A percentile compares a stretch with the other conserved stretches of the same genome.
phyloP scores from a whole-genome alignment of 2,329 filamentous ascomycete genomes.

The Fusarium avenaceum region DNA sequence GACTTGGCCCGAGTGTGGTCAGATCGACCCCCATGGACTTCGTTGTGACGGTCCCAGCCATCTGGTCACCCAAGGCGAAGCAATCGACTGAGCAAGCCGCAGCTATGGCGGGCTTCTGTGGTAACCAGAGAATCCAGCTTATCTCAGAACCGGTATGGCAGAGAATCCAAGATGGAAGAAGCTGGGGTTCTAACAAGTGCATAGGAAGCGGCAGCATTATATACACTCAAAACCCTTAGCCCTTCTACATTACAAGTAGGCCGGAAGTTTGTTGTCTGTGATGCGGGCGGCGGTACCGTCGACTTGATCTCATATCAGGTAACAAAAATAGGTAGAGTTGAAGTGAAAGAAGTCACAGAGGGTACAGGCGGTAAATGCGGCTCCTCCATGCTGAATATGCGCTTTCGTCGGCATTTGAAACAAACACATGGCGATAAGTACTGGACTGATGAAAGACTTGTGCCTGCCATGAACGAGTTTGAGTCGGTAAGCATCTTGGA shows the following conservation, averaged over 20 bases:
- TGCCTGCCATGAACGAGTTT: constrained; percentile 59
- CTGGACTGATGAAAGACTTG: constrained; percentile 59
- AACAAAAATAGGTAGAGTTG: constrained; percentile 56
- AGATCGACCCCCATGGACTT: constrained; percentile 64
- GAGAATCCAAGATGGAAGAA: not conserved
- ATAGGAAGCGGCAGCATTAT: constrained; percentile 65
- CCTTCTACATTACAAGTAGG: constrained; percentile 58
- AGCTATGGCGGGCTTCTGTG: constrained; percentile 57
- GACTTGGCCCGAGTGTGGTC: constrained; percentile 59
- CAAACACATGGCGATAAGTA: constrained; percentile 59
- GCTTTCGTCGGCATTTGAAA: constrained; percentile 61
- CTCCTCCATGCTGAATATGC: constrained; percentile 63
- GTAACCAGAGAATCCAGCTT: constrained; percentile 59
- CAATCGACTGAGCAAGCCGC: constrained; percentile 61
- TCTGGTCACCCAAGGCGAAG: constrained; percentile 70
- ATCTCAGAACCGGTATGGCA: constrained; percentile 63
- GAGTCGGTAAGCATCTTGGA: constrained; percentile 55
- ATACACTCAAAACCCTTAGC: constrained; percentile 61
- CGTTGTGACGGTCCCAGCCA: constrained; percentile 69
- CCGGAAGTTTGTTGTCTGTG: constrained; percentile 66
- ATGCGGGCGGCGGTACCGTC: constrained; percentile 68
- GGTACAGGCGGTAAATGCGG: constrained; percentile 65
- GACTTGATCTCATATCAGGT: constrained; percentile 68
- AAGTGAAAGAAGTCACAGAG: constrained; percentile 63
- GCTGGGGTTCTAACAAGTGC: constrained; percentile 28